These are phyloP conservation scores for Fonsecaea pedrosoi DNA, from an alignment of 2,329 filamentous ascomycete species.

Conservation along the genomic window DNA sequence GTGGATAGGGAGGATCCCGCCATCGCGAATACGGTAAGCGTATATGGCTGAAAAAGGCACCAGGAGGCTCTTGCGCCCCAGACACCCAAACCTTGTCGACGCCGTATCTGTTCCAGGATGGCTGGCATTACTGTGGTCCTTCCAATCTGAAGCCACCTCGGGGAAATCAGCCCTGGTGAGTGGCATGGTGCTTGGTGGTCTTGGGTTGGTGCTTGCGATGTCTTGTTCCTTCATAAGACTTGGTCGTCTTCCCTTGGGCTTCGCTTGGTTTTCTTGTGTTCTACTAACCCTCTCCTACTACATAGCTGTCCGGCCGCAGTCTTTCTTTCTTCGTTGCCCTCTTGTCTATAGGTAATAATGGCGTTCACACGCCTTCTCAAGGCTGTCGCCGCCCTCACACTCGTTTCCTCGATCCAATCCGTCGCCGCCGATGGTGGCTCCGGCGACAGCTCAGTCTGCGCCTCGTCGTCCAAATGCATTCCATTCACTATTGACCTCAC, in stretches of 20 bases:
- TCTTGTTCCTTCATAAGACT: constrained; percentile 20
- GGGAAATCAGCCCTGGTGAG: constrained; percentile 17
- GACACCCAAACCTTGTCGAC: constrained; percentile 20
- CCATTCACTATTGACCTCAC: constrained; percentile 46
- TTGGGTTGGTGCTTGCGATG: constrained; percentile 13
- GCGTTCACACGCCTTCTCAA: constrained; percentile 27
- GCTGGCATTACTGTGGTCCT: constrained; percentile 26
- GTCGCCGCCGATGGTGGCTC: constrained; percentile 25
- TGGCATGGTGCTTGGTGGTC: constrained; percentile 9
- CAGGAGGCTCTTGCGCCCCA: constrained; percentile 33
- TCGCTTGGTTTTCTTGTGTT: not conserved
- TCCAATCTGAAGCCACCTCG: constrained; percentile 26
- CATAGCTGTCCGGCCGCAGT: constrained; percentile 24
- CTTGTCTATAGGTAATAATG: constrained; percentile 28
- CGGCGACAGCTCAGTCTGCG: constrained; percentile 22
- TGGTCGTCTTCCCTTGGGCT: constrained; percentile 16
- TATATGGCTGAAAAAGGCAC: constrained; percentile 13
- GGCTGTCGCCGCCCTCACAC: constrained; percentile 32
- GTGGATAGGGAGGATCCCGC: constrained; percentile 25
- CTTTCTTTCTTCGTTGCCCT: constrained; percentile 15
- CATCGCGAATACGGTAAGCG: constrained; percentile 29
- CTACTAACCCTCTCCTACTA: not conserved
- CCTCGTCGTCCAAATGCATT: constrained; percentile 33
- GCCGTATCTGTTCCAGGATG: constrained; percentile 29
- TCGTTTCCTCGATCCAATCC: constrained; percentile 30